phyloP scores from a whole-genome alignment of 441 rosid genomes.

The Brassica balearica region DNA sequence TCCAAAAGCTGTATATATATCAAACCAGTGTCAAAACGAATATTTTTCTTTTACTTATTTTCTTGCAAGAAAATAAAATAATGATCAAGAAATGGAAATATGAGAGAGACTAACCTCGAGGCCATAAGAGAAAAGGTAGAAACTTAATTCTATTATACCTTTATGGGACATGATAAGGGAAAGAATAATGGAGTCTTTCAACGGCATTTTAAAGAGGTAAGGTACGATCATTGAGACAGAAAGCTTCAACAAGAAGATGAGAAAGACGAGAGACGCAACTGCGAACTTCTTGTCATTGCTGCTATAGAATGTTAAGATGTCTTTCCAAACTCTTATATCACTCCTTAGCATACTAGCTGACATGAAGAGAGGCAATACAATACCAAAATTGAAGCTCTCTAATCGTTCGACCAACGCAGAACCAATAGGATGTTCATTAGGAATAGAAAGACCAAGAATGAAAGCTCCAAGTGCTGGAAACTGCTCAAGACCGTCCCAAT shows the following conservation, averaged over 20 bases:
- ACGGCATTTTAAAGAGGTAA: constrained; percentile 48
- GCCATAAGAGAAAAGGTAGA: constrained; percentile 28
- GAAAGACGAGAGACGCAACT: not conserved
- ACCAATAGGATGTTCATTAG: constrained; percentile 64
- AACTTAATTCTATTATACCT: constrained; percentile 52
- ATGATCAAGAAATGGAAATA: constrained; percentile 14
- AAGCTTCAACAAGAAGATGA: constrained; percentile 39
- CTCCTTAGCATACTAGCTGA: constrained; percentile 31
- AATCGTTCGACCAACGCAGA: constrained; percentile 54
- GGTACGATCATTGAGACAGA: constrained; percentile 35
- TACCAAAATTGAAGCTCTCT: constrained; percentile 38
- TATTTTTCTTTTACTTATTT: not conserved
- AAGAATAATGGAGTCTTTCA: constrained; percentile 49
- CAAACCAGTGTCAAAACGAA: not conserved
- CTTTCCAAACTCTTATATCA: constrained; percentile 18
- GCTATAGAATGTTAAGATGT: not conserved
- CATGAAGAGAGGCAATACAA: constrained; percentile 39
- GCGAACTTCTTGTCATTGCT: not conserved
- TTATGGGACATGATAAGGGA: constrained; percentile 50
- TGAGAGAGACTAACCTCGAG: constrained; percentile 19
- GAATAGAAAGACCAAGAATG: constrained; percentile 53
- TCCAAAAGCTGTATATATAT: not conserved
- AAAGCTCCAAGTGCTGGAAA: constrained; percentile 47
- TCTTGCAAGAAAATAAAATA: constrained; percentile 2
- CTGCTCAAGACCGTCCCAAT: not conserved